Evolutionary conservation across 2,329 filamentous ascomycete genomes (phyloP).

Genomic region (Arthrobotrys pseudoclavata): DNA sequence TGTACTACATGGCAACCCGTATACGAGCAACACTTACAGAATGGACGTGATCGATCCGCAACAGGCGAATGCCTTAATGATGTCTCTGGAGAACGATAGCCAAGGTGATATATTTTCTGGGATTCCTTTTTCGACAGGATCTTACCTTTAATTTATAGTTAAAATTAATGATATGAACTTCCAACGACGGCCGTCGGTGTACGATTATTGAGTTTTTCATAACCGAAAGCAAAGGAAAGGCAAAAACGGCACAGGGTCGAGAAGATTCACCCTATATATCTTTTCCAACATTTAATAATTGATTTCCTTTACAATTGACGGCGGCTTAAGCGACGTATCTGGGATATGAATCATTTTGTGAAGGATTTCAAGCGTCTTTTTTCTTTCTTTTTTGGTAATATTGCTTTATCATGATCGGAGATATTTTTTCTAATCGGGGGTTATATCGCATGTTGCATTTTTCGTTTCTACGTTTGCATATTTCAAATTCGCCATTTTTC

Average conservation of each 20-base stretch:
- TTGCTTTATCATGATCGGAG: conserved; percentile 30
- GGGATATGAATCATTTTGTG: conserved; percentile 40
- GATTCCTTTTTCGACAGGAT: conserved; percentile 60
- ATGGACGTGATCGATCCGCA: conserved; percentile 59
- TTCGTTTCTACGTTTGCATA: conserved; percentile 11
- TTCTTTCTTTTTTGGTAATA: conserved; percentile 25
- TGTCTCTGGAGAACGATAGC: conserved; percentile 59
- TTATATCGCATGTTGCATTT: conserved; percentile 25
- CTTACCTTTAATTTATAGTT: conserved; percentile 61
- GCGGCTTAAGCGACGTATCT: conserved; percentile 38
- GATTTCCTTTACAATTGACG: conserved; percentile 29
- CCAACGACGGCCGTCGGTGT: conserved; percentile 59
- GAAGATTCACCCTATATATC: conserved; percentile 11
- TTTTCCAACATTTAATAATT: conserved; percentile 38
- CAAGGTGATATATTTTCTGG: conserved; percentile 61
- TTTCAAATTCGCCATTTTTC: conserved; percentile 1
- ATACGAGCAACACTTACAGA: conserved; percentile 54
- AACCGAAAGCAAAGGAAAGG: conserved; percentile 33
- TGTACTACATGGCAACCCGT: conserved; percentile 54
- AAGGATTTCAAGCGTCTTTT: conserved; percentile 16
- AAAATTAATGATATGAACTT: conserved; percentile 59
- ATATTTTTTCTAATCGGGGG: conserved; percentile 31
- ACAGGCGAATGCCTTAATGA: conserved; percentile 59
- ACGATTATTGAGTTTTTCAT: conserved; percentile 59
- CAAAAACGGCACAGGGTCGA: conserved; percentile 4